Conservation (phyloP, 2,329 filamentous ascomycete genomes). For the Aspergillus persii region DNA sequence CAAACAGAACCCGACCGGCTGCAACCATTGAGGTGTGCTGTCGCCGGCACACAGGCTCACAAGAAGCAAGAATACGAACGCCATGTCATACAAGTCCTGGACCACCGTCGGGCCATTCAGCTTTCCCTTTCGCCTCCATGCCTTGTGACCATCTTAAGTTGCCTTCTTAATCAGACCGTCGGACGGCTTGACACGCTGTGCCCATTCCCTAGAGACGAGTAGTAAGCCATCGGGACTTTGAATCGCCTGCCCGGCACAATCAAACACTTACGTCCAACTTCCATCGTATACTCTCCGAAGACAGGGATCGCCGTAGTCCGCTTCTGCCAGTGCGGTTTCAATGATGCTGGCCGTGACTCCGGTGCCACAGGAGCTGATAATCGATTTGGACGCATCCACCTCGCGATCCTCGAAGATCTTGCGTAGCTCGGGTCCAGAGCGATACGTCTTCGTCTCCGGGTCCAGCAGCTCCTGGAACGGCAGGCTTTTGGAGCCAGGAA, state of each 20-base stretch:
- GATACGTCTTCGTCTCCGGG: slow-evolving; percentile 74
- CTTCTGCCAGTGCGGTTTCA: slow-evolving; percentile 79
- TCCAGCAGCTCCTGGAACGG: slow-evolving; percentile 80
- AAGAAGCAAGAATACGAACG: slow-evolving; percentile 4
- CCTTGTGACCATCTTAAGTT: slow-evolving; percentile 10
- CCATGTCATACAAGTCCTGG: slow-evolving; percentile 10
- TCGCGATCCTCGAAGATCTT: slow-evolving; percentile 77
- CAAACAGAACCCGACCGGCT: not conserved
- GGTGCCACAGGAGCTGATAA: slow-evolving; percentile 87
- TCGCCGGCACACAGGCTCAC: slow-evolving; percentile 4
- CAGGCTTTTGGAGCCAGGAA: slow-evolving; percentile 81
- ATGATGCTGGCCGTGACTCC: slow-evolving; percentile 91
- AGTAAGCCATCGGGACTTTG: slow-evolving; percentile 4
- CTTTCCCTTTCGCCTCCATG: not conserved
- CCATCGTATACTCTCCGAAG: slow-evolving; percentile 84
- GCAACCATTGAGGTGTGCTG: slow-evolving; percentile 2
- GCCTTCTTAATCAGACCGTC: slow-evolving; percentile 47
- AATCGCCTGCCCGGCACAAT: slow-evolving; percentile 2
- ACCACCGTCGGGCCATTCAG: not conserved
- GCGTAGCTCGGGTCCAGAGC: slow-evolving; percentile 68
- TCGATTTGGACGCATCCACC: slow-evolving; percentile 73
- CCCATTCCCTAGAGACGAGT: slow-evolving; percentile 46
- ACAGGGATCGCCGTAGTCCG: slow-evolving; percentile 66
- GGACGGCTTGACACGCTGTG: slow-evolving; percentile 46
- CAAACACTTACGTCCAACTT: slow-evolving; percentile 85